Base-by-base conservation (phyloP, 257 asterid species). In the Gynochthodes officinalis region DNA sequence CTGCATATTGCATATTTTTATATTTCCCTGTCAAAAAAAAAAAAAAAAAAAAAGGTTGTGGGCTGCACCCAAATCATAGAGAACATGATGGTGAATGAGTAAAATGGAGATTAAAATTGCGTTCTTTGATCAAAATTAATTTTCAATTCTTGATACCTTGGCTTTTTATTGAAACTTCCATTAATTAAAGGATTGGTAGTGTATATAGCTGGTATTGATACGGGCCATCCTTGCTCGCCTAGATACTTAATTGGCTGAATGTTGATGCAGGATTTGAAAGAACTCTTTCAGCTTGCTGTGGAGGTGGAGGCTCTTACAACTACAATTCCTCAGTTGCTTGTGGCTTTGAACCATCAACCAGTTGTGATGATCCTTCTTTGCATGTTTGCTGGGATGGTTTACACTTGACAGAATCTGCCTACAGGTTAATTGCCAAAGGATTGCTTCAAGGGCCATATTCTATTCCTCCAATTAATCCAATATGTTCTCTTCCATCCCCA, bases 381-480 rank as follows among this genome's bases (percentile, higher is more conserved):
- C 40, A 35, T 49, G 63, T 63, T 33, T 53, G 44, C 11, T 78
- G 82, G 82, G 82, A 78, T 27, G 82, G 82, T 27, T 13, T 70
- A 6, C 82, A 78, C 28, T 50, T 78, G 73, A 78, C 82, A 2
- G 79, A 78, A 63, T 70, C 79, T 50, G 76, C 82, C 5, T 74
- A 78, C 60, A 8, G 8, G 18, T 44, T 1, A 63, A 74, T 78
- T 0, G 64, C 79, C 37, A 27, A 11, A 16, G 82, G 70, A 1
- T 59, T 78, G n/a, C 58, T 78, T 27, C n/a, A 73, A 37, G 82
- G 78, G 4, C 72, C 78, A 0, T 62, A 21, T 27, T 50, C 77
- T 5, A 44, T 30, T 27, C 77, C 81, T 2, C 32, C 59, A 4
- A 0, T 76, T 11, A 53, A 46, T 27, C 3, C 15, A 9, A 30